Evolutionary conservation across 1,284 basidiomycete genomes (phyloP), one percentile per base, ranked within the genome.

Genomic region (Ganoderma boninense): DNA sequence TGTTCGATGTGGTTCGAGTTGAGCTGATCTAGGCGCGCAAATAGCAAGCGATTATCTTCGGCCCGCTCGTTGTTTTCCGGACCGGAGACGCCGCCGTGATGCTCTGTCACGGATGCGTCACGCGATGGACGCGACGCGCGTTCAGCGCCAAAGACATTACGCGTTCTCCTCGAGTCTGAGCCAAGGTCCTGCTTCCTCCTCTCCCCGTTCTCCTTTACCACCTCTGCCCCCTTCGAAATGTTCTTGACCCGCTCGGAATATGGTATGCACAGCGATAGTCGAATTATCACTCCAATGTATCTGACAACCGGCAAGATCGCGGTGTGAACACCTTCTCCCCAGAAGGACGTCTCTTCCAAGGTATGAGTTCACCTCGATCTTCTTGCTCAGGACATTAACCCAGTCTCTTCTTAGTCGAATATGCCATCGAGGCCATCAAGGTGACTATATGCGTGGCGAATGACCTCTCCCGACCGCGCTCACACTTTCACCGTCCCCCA

Each of bases 241-340:
- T 97, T 97, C 82, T 88, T 96, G 82, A 96, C 95, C 84, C 92
- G 95, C 85, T 96, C 95, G 84, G 95, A 96, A 86, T 97, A 96
- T 83, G 95, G 95, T 94, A 66, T 64, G 77, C 59, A 46, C 8
- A 40, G 43, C 5, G 2, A n/a, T 29, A 23, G 1, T 38, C 6
- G 13, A 57, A 52, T 26, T 16, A 10, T 35, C 20, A 6, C 7
- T 23, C 7, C 18, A 13, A 62, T 4, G 4, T 29, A 32, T 38
- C 35, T 46, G 70, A 69, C 49, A 46, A 64, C 56, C 49, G 65
- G 32, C 32, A n/a, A 96, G 97, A 98, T 85, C 93, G 97, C 78
- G 97, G 97, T 86, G 97, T 98, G 72, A 98, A 98, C 87, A 99
- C 97, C 76, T 99, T 99, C 87, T 99, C 97, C 40, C 98, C 98